phyloP scores from a whole-genome alignment of 176 grass and related monocot genomes.

The Zoysia japonica region DNA sequence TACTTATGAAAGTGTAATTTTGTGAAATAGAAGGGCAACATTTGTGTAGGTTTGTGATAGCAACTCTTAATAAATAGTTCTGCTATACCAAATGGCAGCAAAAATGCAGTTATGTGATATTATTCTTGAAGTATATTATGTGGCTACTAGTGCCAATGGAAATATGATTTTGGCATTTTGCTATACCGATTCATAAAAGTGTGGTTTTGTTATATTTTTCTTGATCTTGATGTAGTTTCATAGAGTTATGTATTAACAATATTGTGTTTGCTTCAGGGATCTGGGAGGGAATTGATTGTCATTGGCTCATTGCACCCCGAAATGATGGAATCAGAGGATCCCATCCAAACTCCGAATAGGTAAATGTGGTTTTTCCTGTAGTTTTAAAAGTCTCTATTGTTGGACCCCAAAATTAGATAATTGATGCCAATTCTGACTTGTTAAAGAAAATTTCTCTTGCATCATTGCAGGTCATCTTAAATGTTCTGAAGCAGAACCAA shows the following conservation, averaged over 20 bases:
- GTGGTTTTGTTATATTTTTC: neutral
- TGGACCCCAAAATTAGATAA: slow-evolving; percentile 8
- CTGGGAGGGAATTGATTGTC: too few relatives aligned
- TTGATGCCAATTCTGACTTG: slow-evolving; percentile 11
- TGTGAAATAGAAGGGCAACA: neutral
- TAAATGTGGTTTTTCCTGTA: slow-evolving; percentile 30
- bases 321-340: slow-evolving; percentile 40
- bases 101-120: neutral
- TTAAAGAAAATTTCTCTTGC: slow-evolving; percentile 19
- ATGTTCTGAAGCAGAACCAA: slow-evolving; percentile 44
- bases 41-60: neutral
- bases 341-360: slow-evolving; percentile 49
- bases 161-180: neutral
- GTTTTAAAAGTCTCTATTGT: neutral
- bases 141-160: neutral
- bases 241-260: neutral
- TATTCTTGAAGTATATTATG: neutral
- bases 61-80: neutral
- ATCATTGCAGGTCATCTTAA: slow-evolving; percentile 44
- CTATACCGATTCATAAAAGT: neutral
- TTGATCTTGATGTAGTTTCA: neutral
- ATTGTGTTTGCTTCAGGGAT: slow-evolving; percentile 39
- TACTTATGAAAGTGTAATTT: neutral
- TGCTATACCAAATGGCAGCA: neutral
- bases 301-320: too few relatives aligned